Evolutionary conservation across 805 yeast species (phyloP).

Genomic region (Spathaspora arborariae): DNA sequence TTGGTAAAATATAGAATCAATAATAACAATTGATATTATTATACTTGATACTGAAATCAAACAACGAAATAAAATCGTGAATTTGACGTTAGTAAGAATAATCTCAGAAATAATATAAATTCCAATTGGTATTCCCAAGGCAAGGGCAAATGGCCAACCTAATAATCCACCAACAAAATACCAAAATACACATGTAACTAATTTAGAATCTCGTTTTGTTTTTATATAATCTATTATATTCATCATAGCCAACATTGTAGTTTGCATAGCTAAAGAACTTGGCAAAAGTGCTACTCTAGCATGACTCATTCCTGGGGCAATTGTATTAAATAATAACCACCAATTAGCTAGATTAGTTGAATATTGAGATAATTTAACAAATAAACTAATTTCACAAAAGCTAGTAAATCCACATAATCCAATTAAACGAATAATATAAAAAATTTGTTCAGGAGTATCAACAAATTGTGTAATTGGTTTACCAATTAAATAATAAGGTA

Average conservation of each 20-base stretch:
- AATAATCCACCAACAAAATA: constrained; percentile 65
- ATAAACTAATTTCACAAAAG: constrained; percentile 53
- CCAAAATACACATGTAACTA: constrained; percentile 33
- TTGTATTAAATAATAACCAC: constrained; percentile 59
- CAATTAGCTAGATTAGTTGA: constrained; percentile 47
- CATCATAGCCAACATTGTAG: constrained; percentile 43
- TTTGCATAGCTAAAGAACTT: constrained; percentile 62
- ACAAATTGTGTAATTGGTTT: constrained; percentile 16
- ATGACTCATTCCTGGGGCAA: constrained; percentile 82
- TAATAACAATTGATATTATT: constrained; percentile 23
- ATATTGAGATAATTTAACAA: constrained; percentile 32
- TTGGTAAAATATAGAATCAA: constrained; percentile 64
- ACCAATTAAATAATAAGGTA: constrained; percentile 41
- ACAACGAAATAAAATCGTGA: constrained; percentile 1
- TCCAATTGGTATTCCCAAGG: constrained; percentile 59
- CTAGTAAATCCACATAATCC: constrained; percentile 35
- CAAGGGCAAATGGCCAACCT: constrained; percentile 90
- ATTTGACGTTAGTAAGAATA: neutral
- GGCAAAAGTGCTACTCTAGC: constrained; percentile 86
- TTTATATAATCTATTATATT: constrained; percentile 25
- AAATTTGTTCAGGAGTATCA: constrained; percentile 17
- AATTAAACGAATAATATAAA: constrained; percentile 51
- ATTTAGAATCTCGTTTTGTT: neutral
- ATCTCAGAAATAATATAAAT: constrained; percentile 22
- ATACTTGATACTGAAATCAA: constrained; percentile 12